Evolutionary conservation across 805 yeast genomes (phyloP).

Genomic region (Yarrowia alimentaria): DNA sequence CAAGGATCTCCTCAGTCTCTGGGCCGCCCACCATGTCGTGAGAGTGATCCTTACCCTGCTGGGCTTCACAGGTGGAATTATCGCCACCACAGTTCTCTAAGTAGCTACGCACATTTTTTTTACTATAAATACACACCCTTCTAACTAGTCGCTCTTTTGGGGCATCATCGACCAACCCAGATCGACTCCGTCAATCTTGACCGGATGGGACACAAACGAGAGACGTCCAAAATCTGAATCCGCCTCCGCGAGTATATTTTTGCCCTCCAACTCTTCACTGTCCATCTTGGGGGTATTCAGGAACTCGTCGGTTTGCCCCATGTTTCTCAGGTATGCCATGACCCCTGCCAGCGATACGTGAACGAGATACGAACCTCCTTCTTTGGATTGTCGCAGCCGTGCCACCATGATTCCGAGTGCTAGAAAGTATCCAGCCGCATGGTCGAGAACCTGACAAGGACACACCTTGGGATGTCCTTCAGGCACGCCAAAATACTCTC

Average conservation of each 20-base stretch:
- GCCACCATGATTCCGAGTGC: conserved; percentile 1
- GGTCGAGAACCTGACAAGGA: conserved; percentile 16
- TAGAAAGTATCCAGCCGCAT: conserved; percentile 17
- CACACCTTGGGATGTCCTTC: background rate
- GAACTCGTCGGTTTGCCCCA: background rate
- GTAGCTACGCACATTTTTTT: no score
- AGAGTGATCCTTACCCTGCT: background rate
- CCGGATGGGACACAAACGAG: conserved; percentile 7
- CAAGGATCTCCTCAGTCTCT: background rate
- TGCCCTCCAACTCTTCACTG: background rate
- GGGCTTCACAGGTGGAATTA: conserved; percentile 9
- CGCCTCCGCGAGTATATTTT: background rate
- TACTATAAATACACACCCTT: no score
- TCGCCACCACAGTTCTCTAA: no score
- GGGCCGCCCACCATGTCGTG: conserved; percentile 8
- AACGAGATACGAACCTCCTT: conserved; percentile 2
- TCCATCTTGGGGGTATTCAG: background rate
- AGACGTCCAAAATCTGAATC: background rate
- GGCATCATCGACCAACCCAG: no score
- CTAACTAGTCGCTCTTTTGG: no score
- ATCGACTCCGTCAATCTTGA: background rate
- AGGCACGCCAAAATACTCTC: background rate
- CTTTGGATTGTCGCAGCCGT: conserved; percentile 7
- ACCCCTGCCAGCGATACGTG: conserved; percentile 5
- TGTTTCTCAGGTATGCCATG: background rate